A percentile compares a stretch with the other conserved stretches of the same genome.
These are phyloP conservation scores for Bruguiera hainesii DNA, from an alignment of 441 rosid genomes.

Conservation along the genomic window DNA sequence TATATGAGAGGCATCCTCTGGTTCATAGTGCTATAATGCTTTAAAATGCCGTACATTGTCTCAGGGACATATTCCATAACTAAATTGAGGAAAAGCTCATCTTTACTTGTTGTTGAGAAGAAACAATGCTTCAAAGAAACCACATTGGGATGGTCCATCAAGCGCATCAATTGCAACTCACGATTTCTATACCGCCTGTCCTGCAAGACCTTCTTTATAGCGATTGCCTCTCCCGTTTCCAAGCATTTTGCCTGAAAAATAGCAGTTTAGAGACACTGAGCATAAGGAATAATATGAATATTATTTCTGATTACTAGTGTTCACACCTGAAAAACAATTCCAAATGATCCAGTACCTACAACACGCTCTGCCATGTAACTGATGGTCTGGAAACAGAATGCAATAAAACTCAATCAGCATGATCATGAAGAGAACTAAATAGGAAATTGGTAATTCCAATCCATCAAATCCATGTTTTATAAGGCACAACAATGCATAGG, in stretches of 20 bases:
- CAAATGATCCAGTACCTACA: slow-evolving; percentile 82
- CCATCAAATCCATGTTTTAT: not conserved
- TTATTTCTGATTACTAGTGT: not conserved
- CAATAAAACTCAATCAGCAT: not conserved
- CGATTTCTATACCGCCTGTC: slow-evolving; percentile 78
- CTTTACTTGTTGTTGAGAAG: slow-evolving; percentile 72
- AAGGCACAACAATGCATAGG: not conserved
- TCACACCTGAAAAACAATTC: slow-evolving; percentile 70
- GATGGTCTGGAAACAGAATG: slow-evolving; percentile 46
- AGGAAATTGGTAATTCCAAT: not conserved
- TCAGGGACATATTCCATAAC: slow-evolving; percentile 92
- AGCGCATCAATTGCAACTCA: slow-evolving; percentile 77
- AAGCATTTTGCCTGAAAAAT: slow-evolving; percentile 62
- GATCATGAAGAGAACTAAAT: not conserved
- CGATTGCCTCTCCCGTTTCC: slow-evolving; percentile 82
- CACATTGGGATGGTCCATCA: slow-evolving; percentile 83
- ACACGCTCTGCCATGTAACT: slow-evolving; percentile 91
- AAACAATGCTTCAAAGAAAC: slow-evolving; percentile 75
- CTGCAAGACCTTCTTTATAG: slow-evolving; percentile 81
- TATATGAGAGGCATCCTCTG: slow-evolving; percentile 76
- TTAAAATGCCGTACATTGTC: slow-evolving; percentile 63
- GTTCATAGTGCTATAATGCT: slow-evolving; percentile 59
- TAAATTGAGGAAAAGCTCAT: slow-evolving; percentile 77
- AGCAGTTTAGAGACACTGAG: not conserved
- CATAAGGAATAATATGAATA: not conserved